Base-by-base conservation (phyloP, 306 rosid species). In the Dalbergia cultrata region DNA sequence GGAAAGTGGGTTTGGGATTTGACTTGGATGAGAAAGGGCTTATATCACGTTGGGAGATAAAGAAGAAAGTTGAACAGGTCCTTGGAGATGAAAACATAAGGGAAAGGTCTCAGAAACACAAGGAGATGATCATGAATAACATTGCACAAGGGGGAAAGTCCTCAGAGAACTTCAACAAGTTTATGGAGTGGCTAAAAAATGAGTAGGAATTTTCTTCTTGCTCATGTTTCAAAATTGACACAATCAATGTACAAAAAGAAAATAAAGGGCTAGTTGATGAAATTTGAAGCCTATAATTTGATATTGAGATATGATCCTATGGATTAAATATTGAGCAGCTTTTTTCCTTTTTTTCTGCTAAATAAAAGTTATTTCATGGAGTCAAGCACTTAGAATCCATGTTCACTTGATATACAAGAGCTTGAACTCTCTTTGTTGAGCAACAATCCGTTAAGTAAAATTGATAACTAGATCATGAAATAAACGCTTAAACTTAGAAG, bases 31-130 rank as follows among this genome's bases (percentile, higher is more conserved):
- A 78, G 5, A 84, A 70, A 6, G 85, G 89, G 39, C 1, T 52
- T 6, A 73, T 88, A 57, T 65, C 44, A 8, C 60, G 67, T 13
- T 58, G 47, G 43, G 87, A 88, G 72, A 70, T 83, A 0, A 74
- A 73, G 79, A 78, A 34, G 67, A 82, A 83, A 66, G 78, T 88
- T 41, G 85, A 86, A 17, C 47, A 62, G 31, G 60, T 86, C 17
- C 60, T 79, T 22, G 74, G 74, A 5, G 86, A 86, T 67, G 71
- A 72, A 10, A 56, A 49, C 22, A 65, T 83, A 6, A 81, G 49
- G 71, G 75, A n/a, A 33, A 81, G 80, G 54, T 74, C 81, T 39
- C 56, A 41, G 63, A 62, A 56, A 3, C 41, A 74, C 33, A 78
- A 75, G 84, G 61, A 70, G 41, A 70, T 13, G 81, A 11, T 50